These are phyloP conservation scores for Steccherinum ochraceum DNA, from an alignment of 768 basidiomycete genomes.

Conservation along the genomic window DNA sequence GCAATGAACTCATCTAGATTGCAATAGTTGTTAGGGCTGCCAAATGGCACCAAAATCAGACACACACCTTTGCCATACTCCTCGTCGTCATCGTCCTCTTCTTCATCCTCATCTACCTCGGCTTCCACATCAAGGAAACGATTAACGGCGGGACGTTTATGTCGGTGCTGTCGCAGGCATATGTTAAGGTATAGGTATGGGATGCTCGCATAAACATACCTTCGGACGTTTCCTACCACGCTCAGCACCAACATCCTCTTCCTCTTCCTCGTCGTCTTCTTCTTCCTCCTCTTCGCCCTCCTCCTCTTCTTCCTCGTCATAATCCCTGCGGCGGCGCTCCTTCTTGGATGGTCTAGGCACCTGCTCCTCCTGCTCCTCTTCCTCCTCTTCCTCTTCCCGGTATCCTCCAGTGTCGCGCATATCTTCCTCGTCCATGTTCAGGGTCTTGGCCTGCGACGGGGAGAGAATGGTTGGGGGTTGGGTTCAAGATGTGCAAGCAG, in stretches of 20 bases:
- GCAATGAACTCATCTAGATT: slow-evolving; percentile 70
- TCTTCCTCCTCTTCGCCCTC: slow-evolving; percentile 41
- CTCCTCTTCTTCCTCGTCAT: slow-evolving; percentile 31
- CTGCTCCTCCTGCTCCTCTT: slow-evolving; percentile 28
- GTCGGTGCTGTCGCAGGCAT: slow-evolving; percentile 42
- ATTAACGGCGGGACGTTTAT: slow-evolving; percentile 58
- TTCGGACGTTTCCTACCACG: slow-evolving; percentile 56
- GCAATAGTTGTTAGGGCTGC: slow-evolving; percentile 1
- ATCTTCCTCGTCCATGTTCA: slow-evolving; percentile 21
- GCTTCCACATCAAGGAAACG: slow-evolving; percentile 96
- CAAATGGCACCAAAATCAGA: too few species aligned
- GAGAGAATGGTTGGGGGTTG: too few species aligned
- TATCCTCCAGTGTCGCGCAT: slow-evolving; percentile 12
- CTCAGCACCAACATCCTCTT: slow-evolving; percentile 41
- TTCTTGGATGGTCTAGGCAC: slow-evolving; percentile 29
- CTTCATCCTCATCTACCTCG: slow-evolving; percentile 95
- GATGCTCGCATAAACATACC: slow-evolving; percentile 34
- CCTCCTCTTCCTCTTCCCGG: slow-evolving; percentile 13
- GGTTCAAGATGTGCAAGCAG: too few species aligned
- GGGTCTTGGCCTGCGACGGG: too few species aligned
- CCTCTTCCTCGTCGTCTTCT: slow-evolving; percentile 36
- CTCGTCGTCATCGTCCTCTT: slow-evolving; percentile 86
- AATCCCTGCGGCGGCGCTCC: slow-evolving; percentile 32
- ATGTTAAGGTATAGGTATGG: background rate
- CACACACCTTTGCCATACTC: slow-evolving; percentile 51